phyloP scores from a whole-genome alignment of 2,329 filamentous ascomycete species.

The Cadophora sp. region DNA sequence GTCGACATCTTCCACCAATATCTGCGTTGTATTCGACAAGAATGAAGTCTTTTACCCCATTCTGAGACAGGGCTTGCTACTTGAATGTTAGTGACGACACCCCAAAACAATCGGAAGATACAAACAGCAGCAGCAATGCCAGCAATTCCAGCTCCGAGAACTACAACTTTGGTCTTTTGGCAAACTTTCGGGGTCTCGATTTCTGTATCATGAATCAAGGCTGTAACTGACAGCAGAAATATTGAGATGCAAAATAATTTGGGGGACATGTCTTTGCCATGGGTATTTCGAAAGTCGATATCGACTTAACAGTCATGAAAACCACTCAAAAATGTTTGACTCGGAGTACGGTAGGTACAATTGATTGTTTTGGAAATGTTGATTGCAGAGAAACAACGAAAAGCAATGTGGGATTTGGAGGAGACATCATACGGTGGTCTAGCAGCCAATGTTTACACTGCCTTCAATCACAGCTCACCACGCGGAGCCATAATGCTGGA shows the following conservation, averaged over 20 bases:
- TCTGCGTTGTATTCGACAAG: conserved; percentile 68
- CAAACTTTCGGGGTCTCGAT: background rate
- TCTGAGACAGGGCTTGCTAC: conserved; percentile 64
- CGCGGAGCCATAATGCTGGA: background rate
- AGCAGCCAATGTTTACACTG: background rate
- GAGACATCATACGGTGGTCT: background rate
- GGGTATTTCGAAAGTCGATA: background rate
- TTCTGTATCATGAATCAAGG: background rate
- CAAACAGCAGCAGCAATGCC: conserved; percentile 64
- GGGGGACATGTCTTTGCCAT: background rate
- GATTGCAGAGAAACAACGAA: background rate
- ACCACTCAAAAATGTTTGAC: background rate
- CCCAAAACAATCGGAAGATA: background rate
- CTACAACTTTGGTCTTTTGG: conserved; percentile 48
- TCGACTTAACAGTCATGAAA: background rate
- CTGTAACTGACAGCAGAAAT: conserved; percentile 5
- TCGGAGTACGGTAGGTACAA: background rate
- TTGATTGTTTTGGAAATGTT: background rate
- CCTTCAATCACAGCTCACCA: background rate
- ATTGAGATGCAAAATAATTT: background rate
- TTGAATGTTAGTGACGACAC: background rate
- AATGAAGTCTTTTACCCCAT: conserved; percentile 67
- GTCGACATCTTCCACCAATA: conserved; percentile 67
- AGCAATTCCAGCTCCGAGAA: conserved; percentile 64
- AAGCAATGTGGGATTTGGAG: background rate